phyloP scores from a whole-genome alignment of 805 yeast species.

The Myxozyma melibiosi region DNA sequence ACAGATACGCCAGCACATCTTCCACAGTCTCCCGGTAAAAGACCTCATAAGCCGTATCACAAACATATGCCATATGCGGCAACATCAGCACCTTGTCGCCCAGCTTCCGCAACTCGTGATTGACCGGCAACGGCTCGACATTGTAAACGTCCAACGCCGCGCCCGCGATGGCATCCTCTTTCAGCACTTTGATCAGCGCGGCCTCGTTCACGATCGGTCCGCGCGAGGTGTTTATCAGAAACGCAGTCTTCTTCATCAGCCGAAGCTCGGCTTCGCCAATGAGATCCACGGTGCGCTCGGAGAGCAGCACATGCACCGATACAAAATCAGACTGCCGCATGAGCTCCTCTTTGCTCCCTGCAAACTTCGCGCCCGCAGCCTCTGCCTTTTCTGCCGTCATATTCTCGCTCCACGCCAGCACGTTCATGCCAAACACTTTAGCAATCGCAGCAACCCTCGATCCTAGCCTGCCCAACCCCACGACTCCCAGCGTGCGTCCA shows the following conservation, averaged over 20 bases:
- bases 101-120: constrained; percentile 26
- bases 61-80: constrained; percentile 35
- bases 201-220: constrained; percentile 35
- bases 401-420: constrained; percentile 34
- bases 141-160: constrained; percentile 36
- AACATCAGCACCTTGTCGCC: constrained; percentile 31
- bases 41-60: constrained; percentile 18
- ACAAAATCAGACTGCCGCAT: constrained; percentile 32
- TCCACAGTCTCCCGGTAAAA: constrained; percentile 27
- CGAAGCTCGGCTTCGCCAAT: constrained; percentile 26
- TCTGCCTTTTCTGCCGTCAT: constrained; percentile 25
- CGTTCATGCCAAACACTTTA: constrained; percentile 33
- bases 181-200: constrained; percentile 29
- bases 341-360: constrained; percentile 30
- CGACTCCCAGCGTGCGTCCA: constrained; percentile 32
- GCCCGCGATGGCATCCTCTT: constrained; percentile 30
- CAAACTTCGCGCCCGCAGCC: constrained; percentile 11
- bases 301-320: constrained; percentile 30
- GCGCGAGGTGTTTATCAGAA: constrained; percentile 34
- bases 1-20: constrained; percentile 13
- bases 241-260: constrained; percentile 33
- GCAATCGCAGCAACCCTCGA: constrained; percentile 28
- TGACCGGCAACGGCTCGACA: constrained; percentile 34
- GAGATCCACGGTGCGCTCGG: constrained; percentile 25
- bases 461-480: constrained; percentile 34